Base-by-base conservation (phyloP, 2,329 filamentous ascomycete genomes). In the Tolypocladium cylindrosporum region DNA sequence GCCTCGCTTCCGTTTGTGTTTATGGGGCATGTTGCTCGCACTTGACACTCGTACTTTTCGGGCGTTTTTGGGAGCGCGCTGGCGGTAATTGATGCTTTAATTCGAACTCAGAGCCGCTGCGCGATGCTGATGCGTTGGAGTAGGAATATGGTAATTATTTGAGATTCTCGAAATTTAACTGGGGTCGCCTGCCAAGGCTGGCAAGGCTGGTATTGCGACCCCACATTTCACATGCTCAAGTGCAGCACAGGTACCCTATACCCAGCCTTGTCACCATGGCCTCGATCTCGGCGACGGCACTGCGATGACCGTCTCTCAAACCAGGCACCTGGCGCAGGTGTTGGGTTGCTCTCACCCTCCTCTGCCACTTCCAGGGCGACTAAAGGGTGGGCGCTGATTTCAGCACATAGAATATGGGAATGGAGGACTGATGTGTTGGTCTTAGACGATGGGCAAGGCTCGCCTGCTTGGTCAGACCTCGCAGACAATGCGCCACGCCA, bases 1-100 rank as follows among this genome's bases (percentile, higher is more conserved):
- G 55, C 77, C 78, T 58, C 83, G 82, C 63, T 74, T 74, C 60
- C 89, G 81, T 62, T 88, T 93, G 71, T 95, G 90, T 75, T 95
- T 95, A 76, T 93, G 90, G 71, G 90, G 90, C 90, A 95, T 95
- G 2, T 11, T 21, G 37, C 21, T 36, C 48, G 31, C 31, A 21
- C 31, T 37, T 14, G 19, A n/a, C 19, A 8, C 19, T 37, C 34
- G 45, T 50, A 27, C 27, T 34, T 16, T 34, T 2, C 16, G 14
- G 7, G 24, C 19, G 45, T 19, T 4, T 16, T 50, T 51, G 19
- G 27, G 4, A 7, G 31, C 31, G 31, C 10, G 19, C 48, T n/a
- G 31, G 31, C 31, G 16, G 31, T 8, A 19, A 21, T 4, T 21
- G 48, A 51, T 51, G 31, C 31, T 19, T 3, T 36, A 8, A 7